Base-by-base conservation (phyloP, 805 yeast species). In the Nematodospora valgi region DNA sequence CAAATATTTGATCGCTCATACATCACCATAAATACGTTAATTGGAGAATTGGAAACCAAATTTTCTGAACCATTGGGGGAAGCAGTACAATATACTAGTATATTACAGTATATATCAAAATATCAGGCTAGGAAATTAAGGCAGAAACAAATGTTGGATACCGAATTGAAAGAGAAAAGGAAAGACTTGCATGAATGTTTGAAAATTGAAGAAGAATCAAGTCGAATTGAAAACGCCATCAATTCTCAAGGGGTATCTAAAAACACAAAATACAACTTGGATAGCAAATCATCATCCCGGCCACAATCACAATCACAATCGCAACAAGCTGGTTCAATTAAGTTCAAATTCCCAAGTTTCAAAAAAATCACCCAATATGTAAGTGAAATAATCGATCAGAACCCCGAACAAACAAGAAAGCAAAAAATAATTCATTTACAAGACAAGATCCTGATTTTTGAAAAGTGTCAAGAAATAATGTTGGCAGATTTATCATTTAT, bases 1-100 rank as follows among this genome's bases (percentile, higher is more conserved):
- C 88, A 85, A 50, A 82, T 88, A 1, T 80, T 86, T 43, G 98
- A 93, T 56, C 74, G 80, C 25, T 77, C 74, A 30, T 70, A 68
- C 50, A 54, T 76, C 42, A 52, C 78, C n/a, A 62, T 78, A 43
- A 64, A 78, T 47, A 53, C 71, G 1, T 64, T 82, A 8, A 72
- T 78, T 4, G 58, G 67, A 9, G 72, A 73, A 23, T 56, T 82
- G 32, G 76, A 75, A 34, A 70, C 77, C 2, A 76, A 76, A 36
- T 80, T 80, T 47, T 70, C 77, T 6, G 87, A 81, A 51, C 86
- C 86, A 3, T 57, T 81, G 30, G 80, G 80, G 1, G 87, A 82
- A 50, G 74, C 78, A n/a, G 86, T 78, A 2, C 86, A 81, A 48
- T 73, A 74, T 52, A 75, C 83, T 0, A 56, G 65, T 3, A 78